Base-by-base conservation (phyloP, 2,329 filamentous ascomycete genomes). In the Fusarium sp. region DNA sequence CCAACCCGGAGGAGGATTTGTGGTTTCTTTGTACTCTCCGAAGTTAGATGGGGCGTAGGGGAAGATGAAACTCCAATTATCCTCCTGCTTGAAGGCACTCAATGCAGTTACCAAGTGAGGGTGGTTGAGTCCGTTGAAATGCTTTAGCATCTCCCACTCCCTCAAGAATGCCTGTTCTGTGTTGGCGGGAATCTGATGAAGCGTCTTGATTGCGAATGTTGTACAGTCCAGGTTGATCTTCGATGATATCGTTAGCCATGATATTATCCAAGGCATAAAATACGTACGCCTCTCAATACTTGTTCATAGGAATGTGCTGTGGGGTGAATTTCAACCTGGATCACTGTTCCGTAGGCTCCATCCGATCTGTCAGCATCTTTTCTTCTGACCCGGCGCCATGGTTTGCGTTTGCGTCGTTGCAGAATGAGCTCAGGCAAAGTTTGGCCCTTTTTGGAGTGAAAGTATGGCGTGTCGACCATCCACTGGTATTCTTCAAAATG, bases 171-270 rank as follows among this genome's bases (percentile, higher is more conserved):
- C 13, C 6, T 25, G 7, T 9, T 66, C n/a, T 3, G 40, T 32
- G 30, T 57, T 55, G 10, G 13, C 5, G 0, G 13, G 25, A 10
- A 13, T 13, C 2, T 30, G 1, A 30, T 25, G 37, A 4, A 69
- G 51, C 0, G 22, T 44, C 27, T 69, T 69, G n/a, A 69, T 49
- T 6, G 66, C 63, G 47, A 69, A 54, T 1, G 16, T 40, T 9
- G 22, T 49, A 7, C 44, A 55, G 2, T 60, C 34, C 2, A 67
- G 6, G 1, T 56, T 42, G 8, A 63, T 41, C 57, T 66, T 34
- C 4, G 4, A 13, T 30, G 2, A 2, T 32, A 0, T 16, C 8
- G 4, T 32, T 16, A 32, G 30, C 30, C 1, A 12, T 12, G 12
- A 7, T 2, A 32, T 32, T 9, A 2, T 16, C 7, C 4, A 4